Evolutionary conservation across 2,329 filamentous ascomycete species (phyloP).

Genomic region (Penicillium verrucosum): DNA sequence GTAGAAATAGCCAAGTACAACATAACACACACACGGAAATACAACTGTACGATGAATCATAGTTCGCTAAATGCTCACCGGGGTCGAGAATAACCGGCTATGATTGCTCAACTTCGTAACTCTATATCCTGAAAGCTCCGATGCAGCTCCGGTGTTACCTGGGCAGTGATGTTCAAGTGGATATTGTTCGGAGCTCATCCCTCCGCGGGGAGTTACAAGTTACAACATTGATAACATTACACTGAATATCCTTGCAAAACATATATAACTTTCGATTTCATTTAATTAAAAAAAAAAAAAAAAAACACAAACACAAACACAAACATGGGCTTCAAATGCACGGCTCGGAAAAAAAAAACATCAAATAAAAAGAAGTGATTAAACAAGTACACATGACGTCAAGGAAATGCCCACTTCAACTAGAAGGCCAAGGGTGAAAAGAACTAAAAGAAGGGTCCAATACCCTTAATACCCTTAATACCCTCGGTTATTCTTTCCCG

Average conservation of each 20-base stretch:
- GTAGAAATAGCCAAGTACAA: slow-evolving; percentile 16
- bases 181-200: not conserved
- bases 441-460: not conserved
- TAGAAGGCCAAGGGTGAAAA: not conserved
- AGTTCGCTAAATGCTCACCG: slow-evolving; percentile 12
- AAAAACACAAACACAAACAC: not conserved
- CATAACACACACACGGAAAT: not conserved
- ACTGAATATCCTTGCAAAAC: not conserved
- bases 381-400: slow-evolving; percentile 13
- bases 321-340: slow-evolving; percentile 22
- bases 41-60: not conserved
- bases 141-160: not conserved
- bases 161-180: not conserved
- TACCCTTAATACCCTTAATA: not conserved
- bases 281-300: not conserved
- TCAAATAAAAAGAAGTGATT: slow-evolving; percentile 10
- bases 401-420: not conserved
- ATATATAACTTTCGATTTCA: not conserved
- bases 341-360: slow-evolving; percentile 3
- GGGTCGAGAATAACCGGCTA: slow-evolving; percentile 3
- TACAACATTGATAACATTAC: not conserved
- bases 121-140: slow-evolving; percentile 2
- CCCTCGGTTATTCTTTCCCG: not conserved
- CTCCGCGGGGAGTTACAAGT: not conserved
- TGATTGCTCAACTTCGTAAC: slow-evolving; percentile 13